phyloP scores from a whole-genome alignment of 352 stramenopile genomes.

The Phytopythium montanum region DNA sequence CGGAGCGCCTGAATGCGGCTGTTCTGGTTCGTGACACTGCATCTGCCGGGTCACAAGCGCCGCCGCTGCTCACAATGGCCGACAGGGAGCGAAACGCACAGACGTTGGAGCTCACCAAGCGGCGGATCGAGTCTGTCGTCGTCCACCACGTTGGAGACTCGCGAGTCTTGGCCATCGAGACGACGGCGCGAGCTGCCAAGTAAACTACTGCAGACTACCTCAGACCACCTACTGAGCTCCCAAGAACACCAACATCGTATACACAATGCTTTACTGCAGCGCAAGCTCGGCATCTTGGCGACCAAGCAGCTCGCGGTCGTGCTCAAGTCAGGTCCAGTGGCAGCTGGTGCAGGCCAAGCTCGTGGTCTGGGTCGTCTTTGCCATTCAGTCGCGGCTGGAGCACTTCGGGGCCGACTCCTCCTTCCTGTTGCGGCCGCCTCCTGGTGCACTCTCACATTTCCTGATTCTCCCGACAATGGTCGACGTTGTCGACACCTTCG shows the following conservation, averaged over 20 bases:
- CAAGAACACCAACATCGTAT: no score
- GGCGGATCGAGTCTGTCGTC: conserved; percentile 32
- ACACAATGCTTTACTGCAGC: conserved; percentile 14
- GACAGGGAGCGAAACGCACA: conserved; percentile 39
- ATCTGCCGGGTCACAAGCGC: not conserved
- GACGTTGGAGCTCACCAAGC: conserved; percentile 62
- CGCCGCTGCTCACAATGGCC: conserved; percentile 1
- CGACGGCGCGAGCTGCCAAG: conserved; percentile 4
- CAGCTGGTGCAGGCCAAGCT: conserved; percentile 31
- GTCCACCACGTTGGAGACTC: conserved; percentile 11
- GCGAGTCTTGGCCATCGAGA: conserved; percentile 12
- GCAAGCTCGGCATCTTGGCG: conserved; percentile 19
- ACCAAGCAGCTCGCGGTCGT: conserved; percentile 30
- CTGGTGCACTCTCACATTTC: no score
- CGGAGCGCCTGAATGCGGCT: conserved; percentile 62
- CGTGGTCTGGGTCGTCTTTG: conserved; percentile 21
- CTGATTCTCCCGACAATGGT: no score
- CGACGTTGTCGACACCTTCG: no score
- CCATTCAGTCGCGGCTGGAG: conserved; percentile 18
- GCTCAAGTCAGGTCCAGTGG: conserved; percentile 31
- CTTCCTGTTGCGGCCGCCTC: conserved; percentile 26
- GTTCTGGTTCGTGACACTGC: conserved; percentile 20
- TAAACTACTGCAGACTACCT: no score
- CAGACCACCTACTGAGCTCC: no score
- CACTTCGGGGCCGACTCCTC: conserved; percentile 23